Conservation (phyloP, 2,329 filamentous ascomycete genomes). For the Xylaria sp. region DNA sequence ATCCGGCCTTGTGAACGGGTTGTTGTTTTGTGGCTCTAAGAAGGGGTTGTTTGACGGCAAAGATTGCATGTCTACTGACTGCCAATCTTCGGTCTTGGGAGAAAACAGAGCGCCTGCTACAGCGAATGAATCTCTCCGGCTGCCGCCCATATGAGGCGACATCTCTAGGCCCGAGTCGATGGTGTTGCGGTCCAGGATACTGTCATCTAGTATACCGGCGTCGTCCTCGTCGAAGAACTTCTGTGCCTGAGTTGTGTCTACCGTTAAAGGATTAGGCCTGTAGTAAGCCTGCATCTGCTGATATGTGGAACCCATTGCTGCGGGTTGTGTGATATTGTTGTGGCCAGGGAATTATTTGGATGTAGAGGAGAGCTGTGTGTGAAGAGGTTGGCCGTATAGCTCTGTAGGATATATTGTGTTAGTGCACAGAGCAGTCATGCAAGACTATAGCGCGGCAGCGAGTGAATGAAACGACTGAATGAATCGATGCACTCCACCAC, state of each 20-base stretch:
- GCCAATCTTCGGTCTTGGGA: conserved; percentile 72
- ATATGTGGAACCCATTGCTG: conserved; percentile 63
- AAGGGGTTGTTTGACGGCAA: conserved; percentile 72
- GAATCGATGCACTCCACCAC: conserved; percentile 14
- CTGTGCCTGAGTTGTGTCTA: conserved; percentile 64
- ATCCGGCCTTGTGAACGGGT: conserved; percentile 74
- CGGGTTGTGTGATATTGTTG: conserved; percentile 35
- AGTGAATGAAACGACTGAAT: conserved; percentile 5
- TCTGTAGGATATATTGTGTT: conserved; percentile 42
- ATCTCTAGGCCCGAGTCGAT: conserved; percentile 71
- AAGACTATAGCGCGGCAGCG: conserved; percentile 19
- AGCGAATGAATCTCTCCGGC: conserved; percentile 71
- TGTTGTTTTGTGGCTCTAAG: conserved; percentile 67
- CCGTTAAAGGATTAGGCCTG: conserved; percentile 59
- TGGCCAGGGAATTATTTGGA: conserved; percentile 34
- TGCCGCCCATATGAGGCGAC: conserved; percentile 70
- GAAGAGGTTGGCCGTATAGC: conserved; percentile 35
- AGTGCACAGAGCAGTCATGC: conserved; percentile 43
- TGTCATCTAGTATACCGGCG: conserved; percentile 68
- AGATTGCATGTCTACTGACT: conserved; percentile 72
- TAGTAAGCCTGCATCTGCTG: conserved; percentile 63
- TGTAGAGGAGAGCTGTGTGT: conserved; percentile 16
- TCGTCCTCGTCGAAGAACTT: conserved; percentile 72
- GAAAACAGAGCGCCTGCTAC: conserved; percentile 69
- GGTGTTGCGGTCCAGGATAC: conserved; percentile 66